Evolutionary conservation across 148 eudicot genomes (phyloP), one percentile per base, ranked within the genome.

Genomic region (Bassia scoparia): DNA sequence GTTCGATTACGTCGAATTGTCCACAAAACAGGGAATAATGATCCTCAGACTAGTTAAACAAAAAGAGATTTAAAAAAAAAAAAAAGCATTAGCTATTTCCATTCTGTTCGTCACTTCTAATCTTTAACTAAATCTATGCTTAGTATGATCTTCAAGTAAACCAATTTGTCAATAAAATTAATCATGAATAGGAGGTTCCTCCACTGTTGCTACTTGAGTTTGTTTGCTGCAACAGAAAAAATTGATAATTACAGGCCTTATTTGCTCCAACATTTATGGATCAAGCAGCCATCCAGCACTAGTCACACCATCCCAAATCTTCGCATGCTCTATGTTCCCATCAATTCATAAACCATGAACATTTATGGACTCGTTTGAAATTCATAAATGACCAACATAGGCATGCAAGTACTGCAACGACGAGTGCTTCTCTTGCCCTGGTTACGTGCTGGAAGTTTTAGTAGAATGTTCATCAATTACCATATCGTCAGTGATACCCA

Each of bases 181-280:
- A 54, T 31, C 56, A 38, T 13, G 44, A 15, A 52, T 46, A 17
- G 7, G 15, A 71, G n/a, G 52, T 33, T 65, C 53, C 46, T 21
- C 31, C 15, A 50, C 55, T 74, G 71, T 37, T 54, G 75, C 41
- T 53, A 74, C 49, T n/a, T 34, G n/a, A 48, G 24, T 35, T 44
- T 27, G 35, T 73, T 14, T 31, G 29, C 30, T 18, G 67, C 67
- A 64, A 54, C 78, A 79, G 60, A 73, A 49, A 79, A 76, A 67
- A 65, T 63, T 26, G 74, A n/a, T 74, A 74, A 62, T 54, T 49
- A 30, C 41, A 52, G 46, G 62, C 21, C 34, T 30, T 48, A 35
- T 33, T 68, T 5, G 50, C 44, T 48, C 52, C 61, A 23, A 27
- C 23, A 53, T 26, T 24, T 21, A 34, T 37, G 44, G 23, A 49